Evolutionary conservation across 768 basidiomycete species (phyloP).

Genomic region (Lactifluus hygrophoroides): DNA sequence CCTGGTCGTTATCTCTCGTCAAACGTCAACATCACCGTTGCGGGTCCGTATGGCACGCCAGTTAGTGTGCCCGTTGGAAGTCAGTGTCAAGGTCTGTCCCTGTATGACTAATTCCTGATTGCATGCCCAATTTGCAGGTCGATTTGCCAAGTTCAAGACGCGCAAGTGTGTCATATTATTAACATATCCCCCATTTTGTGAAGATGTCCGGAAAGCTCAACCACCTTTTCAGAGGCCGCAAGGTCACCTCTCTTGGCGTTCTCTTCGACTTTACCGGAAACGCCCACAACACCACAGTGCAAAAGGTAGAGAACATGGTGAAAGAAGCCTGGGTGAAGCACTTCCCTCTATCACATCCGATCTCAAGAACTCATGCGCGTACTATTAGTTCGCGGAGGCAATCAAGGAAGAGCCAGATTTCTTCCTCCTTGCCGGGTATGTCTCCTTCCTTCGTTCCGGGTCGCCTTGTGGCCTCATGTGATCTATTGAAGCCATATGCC

Average conservation of each 20-base stretch:
- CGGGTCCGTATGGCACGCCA: conserved; percentile 31
- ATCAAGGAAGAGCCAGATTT: conserved; percentile 76
- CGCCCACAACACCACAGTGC: conserved; percentile 63
- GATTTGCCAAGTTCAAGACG: conserved; percentile 67
- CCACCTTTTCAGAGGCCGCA: conserved; percentile 41
- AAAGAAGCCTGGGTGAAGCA: conserved; percentile 62
- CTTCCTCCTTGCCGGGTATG: conserved; percentile 65
- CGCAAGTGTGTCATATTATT: conserved; percentile 48
- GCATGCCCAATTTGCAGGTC: conserved; percentile 29
- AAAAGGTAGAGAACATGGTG: conserved; percentile 64
- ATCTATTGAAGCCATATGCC: conserved; percentile 66
- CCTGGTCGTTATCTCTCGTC: conserved; percentile 72
- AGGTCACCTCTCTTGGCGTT: conserved; percentile 73
- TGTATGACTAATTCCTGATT: not conserved
- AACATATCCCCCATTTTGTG: not conserved
- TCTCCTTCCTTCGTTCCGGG: not conserved
- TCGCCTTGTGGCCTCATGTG: not conserved
- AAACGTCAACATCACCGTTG: conserved; percentile 77
- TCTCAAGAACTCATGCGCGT: not conserved
- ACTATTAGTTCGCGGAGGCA: conserved; percentile 60
- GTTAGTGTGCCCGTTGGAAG: conserved; percentile 40
- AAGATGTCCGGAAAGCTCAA: not conserved
- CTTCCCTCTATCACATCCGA: not conserved
- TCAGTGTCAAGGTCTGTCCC: conserved; percentile 19
- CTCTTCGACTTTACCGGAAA: conserved; percentile 72